Conservation (phyloP, 352 stramenopile species). For the Thraustotheca clavata region DNA sequence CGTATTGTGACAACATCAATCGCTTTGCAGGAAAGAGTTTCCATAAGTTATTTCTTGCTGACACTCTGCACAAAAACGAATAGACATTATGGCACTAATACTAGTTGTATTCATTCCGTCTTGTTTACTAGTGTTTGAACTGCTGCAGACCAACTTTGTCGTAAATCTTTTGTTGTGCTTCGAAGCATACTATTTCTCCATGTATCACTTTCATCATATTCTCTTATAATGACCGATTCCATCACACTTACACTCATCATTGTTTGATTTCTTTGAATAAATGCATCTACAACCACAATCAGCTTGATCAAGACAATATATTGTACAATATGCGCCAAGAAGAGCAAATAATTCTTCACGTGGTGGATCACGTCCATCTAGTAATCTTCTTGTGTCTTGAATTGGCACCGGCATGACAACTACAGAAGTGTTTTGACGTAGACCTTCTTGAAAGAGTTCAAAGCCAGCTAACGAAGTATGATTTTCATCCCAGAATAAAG, state of each 20-base stretch:
- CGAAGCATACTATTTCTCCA: background rate
- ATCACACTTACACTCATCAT: background rate
- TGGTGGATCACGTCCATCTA: constrained; percentile 1
- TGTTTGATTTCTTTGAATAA: constrained; percentile 11
- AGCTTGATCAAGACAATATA: background rate
- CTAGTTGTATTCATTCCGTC: too few species aligned
- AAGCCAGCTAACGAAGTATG: constrained; percentile 65
- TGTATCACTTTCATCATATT: background rate
- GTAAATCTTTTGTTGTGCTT: background rate
- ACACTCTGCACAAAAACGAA: constrained; percentile 72
- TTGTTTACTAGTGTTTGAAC: background rate
- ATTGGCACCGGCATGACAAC: constrained; percentile 71
- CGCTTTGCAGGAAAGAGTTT: constrained; percentile 85
- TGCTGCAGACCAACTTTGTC: constrained; percentile 8
- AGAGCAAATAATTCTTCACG: constrained; percentile 16
- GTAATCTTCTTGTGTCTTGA: constrained; percentile 47
- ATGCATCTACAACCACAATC: background rate
- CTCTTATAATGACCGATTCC: background rate
- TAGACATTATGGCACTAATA: background rate
- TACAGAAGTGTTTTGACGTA: constrained; percentile 49
- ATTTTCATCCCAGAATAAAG: constrained; percentile 74
- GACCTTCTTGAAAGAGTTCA: constrained; percentile 46
- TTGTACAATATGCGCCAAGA: constrained; percentile 6
- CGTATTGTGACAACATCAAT: constrained; percentile 90
- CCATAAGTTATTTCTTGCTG: constrained; percentile 86